Conservation (phyloP, 345 rosid genomes). For the Linum usitatissimum region DNA sequence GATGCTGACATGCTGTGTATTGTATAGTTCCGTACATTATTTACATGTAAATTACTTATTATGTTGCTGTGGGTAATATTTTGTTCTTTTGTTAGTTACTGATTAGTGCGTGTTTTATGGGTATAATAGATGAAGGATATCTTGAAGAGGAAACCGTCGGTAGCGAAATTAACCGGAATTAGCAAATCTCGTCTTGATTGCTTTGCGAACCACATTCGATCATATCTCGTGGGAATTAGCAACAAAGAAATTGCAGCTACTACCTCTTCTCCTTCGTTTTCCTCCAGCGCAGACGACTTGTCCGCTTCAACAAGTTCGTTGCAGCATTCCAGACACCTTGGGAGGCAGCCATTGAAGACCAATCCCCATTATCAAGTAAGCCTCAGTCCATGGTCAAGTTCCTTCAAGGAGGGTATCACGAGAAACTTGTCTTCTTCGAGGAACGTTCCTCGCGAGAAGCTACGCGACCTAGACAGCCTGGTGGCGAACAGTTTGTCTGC, state of each 20-base stretch:
- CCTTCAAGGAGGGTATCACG: constrained; percentile 57
- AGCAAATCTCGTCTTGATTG: constrained; percentile 75
- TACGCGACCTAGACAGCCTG: constrained; percentile 51
- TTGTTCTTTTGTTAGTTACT: not conserved
- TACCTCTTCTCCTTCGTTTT: constrained; percentile 4
- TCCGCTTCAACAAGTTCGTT: constrained; percentile 25
- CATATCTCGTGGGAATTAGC: constrained; percentile 61
- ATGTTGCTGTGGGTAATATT: not conserved
- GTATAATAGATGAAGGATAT: constrained; percentile 62
- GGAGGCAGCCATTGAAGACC: constrained; percentile 34
- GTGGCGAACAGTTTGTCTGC: constrained; percentile 44
- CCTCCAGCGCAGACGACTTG: constrained; percentile 13
- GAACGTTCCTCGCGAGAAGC: constrained; percentile 48
- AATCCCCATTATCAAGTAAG: constrained; percentile 52
- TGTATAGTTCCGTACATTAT: too few species aligned
- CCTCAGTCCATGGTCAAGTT: constrained; percentile 73
- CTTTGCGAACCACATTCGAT: constrained; percentile 72
- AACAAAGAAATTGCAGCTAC: constrained; percentile 16
- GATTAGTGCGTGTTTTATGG: constrained; percentile 6
- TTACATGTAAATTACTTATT: not conserved
- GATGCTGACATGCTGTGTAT: too few species aligned
- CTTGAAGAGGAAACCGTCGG: constrained; percentile 69
- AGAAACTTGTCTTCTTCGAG: constrained; percentile 41
- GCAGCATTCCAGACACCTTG: constrained; percentile 33
- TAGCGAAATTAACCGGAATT: constrained; percentile 87